Percentiles rank a stretch among this genome's conserved stretches.
These are phyloP conservation scores for Calamus simplicifolius DNA, from an alignment of 176 grass and related monocot species.

Conservation along the genomic window DNA sequence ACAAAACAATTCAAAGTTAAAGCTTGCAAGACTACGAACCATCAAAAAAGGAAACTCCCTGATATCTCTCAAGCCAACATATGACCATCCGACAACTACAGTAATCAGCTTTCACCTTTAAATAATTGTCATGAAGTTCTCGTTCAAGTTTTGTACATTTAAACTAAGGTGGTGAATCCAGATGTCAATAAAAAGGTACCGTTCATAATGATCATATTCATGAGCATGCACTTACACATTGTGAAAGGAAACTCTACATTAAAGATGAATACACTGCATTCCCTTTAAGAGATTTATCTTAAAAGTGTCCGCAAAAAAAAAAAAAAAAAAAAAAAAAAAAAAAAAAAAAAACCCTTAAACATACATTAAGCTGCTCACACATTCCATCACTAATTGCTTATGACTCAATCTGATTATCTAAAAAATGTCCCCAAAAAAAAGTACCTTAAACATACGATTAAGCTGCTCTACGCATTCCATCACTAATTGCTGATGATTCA, in stretches of 20 bases:
- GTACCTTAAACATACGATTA: constrained; percentile 91
- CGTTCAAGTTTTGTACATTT: too few species aligned
- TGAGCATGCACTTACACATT: too few species aligned
- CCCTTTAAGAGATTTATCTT: not conserved
- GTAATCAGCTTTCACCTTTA: too few species aligned
- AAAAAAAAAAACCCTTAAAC: constrained; percentile 43
- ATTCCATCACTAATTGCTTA: constrained; percentile 57
- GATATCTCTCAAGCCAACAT: too few species aligned
- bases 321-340: not conserved
- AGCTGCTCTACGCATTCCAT: constrained; percentile 95
- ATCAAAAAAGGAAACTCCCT: not conserved
- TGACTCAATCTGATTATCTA: constrained; percentile 26
- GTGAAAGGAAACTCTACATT: too few species aligned
- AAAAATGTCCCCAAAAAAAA: not conserved
- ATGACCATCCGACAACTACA: too few species aligned
- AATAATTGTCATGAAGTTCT: too few species aligned
- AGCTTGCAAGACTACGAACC: not conserved
- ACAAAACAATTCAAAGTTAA: not conserved
- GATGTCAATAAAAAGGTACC: too few species aligned
- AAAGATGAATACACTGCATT: too few species aligned
- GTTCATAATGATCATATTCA: too few species aligned
- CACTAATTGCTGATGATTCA: constrained; percentile 77
- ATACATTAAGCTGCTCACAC: constrained; percentile 62
- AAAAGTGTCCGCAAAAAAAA: not conserved
- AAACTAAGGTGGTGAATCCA: too few species aligned